Evolutionary conservation across 495 filamentous ascomycete genomes (phyloP).

Genomic region (Penicillium turbatum): DNA sequence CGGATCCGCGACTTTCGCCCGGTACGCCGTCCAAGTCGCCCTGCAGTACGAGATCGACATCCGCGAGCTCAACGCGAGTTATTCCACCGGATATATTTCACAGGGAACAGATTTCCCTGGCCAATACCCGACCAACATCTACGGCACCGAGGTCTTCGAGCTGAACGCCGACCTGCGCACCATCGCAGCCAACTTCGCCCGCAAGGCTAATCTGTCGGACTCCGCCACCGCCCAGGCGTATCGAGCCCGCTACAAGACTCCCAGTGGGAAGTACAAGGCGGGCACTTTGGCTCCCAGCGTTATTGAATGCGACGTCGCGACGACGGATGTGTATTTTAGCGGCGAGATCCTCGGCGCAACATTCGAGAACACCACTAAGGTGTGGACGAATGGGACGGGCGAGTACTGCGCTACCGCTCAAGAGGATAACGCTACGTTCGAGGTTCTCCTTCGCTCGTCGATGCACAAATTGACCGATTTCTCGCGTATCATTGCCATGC

Average conservation of each 20-base stretch:
- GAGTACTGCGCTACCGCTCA: constrained; percentile 68
- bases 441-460: constrained; percentile 60
- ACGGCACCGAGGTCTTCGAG: constrained; percentile 77
- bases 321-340: constrained; percentile 69
- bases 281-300: constrained; percentile 53
- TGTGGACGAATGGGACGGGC: constrained; percentile 65
- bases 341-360: constrained; percentile 56
- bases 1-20: constrained; percentile 59
- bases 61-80: constrained; percentile 63
- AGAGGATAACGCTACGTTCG: constrained; percentile 70
- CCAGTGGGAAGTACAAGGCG: constrained; percentile 41
- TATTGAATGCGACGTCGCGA: constrained; percentile 63
- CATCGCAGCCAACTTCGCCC: constrained; percentile 53
- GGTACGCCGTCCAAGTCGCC: constrained; percentile 66
- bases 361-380: constrained; percentile 59
- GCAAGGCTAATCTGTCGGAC: constrained; percentile 53
- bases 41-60: constrained; percentile 72
- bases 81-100: constrained; percentile 62
- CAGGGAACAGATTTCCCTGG: constrained; percentile 51
- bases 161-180: constrained; percentile 59
- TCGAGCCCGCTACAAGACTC: constrained; percentile 52
- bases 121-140: constrained; percentile 59
- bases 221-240: constrained; percentile 50
- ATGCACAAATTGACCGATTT: constrained; percentile 57
- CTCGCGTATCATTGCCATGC: constrained; percentile 65